Percentiles rank a stretch among this genome's conserved stretches.
These are phyloP conservation scores for Porodaedalea pini DNA, from an alignment of 1,284 basidiomycete species.

Conservation along the genomic window DNA sequence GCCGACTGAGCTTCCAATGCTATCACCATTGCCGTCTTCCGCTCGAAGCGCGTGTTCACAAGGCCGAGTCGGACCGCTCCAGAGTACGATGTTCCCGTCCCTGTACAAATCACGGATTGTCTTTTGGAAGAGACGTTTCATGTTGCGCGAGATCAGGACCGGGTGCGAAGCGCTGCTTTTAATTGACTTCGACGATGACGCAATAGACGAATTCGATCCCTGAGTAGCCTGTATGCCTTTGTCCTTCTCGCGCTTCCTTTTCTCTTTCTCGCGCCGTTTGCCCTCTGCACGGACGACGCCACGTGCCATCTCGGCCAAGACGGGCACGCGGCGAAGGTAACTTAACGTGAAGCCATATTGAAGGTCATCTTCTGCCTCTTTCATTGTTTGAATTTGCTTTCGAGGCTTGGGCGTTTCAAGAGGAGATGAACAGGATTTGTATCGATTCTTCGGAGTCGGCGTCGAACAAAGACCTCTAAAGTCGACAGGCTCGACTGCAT, in stretches of 20 bases:
- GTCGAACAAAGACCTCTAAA: not conserved
- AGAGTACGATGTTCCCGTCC: slow-evolving; percentile 65
- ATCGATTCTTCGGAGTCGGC: slow-evolving; percentile 1
- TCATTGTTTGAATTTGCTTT: slow-evolving; percentile 24
- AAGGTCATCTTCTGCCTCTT: slow-evolving; percentile 17
- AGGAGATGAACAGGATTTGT: not conserved
- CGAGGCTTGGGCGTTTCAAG: slow-evolving; percentile 3
- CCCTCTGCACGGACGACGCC: slow-evolving; percentile 58
- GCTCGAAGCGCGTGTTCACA: slow-evolving; percentile 12
- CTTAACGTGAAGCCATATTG: slow-evolving; percentile 61
- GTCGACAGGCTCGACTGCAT: not conserved
- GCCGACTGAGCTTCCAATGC: slow-evolving; percentile 22
- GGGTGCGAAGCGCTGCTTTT: not conserved
- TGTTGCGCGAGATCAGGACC: slow-evolving; percentile 32
- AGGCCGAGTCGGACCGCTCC: slow-evolving; percentile 49
- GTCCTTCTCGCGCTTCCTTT: slow-evolving; percentile 35
- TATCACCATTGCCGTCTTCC: slow-evolving; percentile 20
- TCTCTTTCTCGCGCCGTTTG: slow-evolving; percentile 45
- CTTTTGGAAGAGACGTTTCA: slow-evolving; percentile 61
- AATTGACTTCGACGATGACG: not conserved
- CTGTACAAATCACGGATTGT: slow-evolving; percentile 58
- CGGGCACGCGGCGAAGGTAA: slow-evolving; percentile 69
- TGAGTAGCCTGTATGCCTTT: slow-evolving; percentile 7
- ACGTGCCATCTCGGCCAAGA: slow-evolving; percentile 56
- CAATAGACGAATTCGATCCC: not conserved